A percentile compares a stretch with the other conserved stretches of the same genome.
These are phyloP conservation scores for Talaromyces amestolkiae DNA, from an alignment of 2,329 filamentous ascomycete species.

Conservation along the genomic window DNA sequence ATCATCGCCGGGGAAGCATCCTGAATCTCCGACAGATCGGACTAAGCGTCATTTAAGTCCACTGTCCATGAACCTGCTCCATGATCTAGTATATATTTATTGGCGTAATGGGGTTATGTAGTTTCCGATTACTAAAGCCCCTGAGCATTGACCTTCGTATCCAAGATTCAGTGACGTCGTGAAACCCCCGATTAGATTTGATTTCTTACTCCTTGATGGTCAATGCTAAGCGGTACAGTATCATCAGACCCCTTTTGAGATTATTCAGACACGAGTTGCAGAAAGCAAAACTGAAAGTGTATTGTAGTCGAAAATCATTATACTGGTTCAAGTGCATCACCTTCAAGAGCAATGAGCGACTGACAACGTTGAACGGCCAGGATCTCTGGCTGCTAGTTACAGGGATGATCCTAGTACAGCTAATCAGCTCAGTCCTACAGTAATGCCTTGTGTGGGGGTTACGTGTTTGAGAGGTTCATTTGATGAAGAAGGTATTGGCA, in stretches of 20 bases:
- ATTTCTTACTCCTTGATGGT: not conserved
- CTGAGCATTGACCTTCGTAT: not conserved
- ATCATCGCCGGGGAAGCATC: conserved; percentile 1
- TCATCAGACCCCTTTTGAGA: not conserved
- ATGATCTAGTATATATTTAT: not conserved
- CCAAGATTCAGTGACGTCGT: not conserved
- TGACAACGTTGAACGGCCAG: not conserved
- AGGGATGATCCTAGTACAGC: conserved; percentile 9
- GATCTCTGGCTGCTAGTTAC: not conserved
- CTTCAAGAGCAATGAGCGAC: not conserved
- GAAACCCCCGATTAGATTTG: not conserved
- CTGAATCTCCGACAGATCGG: conserved; percentile 6
- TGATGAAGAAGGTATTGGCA: not conserved
- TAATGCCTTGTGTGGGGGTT: not conserved
- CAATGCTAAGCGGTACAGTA: not conserved
- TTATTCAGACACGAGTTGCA: not conserved
- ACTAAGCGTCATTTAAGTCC: not conserved
- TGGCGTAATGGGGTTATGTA: not conserved
- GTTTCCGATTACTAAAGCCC: not conserved
- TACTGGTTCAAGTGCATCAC: not conserved
- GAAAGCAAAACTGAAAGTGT: not conserved
- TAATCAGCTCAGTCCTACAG: not conserved
- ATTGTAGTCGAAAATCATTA: not conserved
- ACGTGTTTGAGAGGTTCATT: too few species aligned
- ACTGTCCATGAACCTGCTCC: not conserved